Conservation (phyloP, 2,329 filamentous ascomycete genomes). For the Rutstroemia sp. region DNA sequence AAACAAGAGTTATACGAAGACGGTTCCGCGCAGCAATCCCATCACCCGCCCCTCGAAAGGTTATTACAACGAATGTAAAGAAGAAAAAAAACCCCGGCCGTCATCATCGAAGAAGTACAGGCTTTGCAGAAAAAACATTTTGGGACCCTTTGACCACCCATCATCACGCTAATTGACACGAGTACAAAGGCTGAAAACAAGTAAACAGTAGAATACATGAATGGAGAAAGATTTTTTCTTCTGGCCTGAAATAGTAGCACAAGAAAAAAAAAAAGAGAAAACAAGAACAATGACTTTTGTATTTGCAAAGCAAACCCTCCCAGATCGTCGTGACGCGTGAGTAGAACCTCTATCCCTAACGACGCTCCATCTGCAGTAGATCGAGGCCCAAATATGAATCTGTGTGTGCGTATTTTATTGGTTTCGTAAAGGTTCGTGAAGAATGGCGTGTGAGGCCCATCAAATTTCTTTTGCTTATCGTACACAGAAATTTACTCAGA, state of each 20-base stretch:
- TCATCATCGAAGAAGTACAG: conserved; percentile 14
- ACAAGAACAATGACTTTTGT: conserved; percentile 24
- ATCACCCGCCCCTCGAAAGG: conserved; percentile 9
- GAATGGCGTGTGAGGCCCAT: conserved; percentile 20
- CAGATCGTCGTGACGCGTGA: conserved; percentile 27
- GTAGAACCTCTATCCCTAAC: conserved; percentile 21
- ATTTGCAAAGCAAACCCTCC: conserved; percentile 15
- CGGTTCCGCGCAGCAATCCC: conserved; percentile 26
- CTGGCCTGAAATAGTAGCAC: conserved; percentile 1
- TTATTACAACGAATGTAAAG: conserved; percentile 30
- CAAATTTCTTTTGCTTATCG: not conserved
- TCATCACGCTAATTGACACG: conserved; percentile 31
- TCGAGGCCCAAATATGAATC: conserved; percentile 22
- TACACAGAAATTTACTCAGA: conserved; percentile 40
- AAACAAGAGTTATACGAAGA: conserved; percentile 16
- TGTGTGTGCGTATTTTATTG: conserved; percentile 16
- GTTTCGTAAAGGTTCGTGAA: conserved; percentile 25
- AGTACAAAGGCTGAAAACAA: conserved; percentile 16
- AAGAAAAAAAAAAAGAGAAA: conserved; percentile 20
- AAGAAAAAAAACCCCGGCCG: conserved; percentile 18
- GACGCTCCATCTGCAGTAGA: conserved; percentile 20
- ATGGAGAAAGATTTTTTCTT: conserved; percentile 14
- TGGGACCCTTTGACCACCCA: conserved; percentile 14
- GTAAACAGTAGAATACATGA: conserved; percentile 28
- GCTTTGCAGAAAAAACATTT: not conserved